phyloP scores from a whole-genome alignment of 2,329 filamentous ascomycete genomes.

The Hansfordia pulvinata region DNA sequence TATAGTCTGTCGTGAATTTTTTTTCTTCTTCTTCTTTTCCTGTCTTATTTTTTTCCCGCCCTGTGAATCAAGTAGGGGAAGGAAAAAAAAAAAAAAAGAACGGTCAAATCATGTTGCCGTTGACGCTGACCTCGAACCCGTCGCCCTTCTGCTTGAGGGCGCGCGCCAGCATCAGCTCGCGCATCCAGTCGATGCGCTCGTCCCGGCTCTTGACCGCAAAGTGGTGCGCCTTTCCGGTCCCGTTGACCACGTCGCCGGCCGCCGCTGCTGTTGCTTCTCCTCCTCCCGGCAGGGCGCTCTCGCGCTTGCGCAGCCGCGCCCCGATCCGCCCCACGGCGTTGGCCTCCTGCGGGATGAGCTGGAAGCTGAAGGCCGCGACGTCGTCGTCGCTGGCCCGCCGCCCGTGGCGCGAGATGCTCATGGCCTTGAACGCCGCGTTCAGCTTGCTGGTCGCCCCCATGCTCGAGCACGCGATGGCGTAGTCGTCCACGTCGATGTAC shows the following conservation, averaged over 20 bases:
- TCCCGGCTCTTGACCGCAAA: conserved; percentile 82
- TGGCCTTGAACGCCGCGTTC: conserved; percentile 72
- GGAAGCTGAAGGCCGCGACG: conserved; percentile 65
- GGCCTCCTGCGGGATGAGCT: conserved; percentile 63
- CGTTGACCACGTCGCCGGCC: conserved; percentile 35
- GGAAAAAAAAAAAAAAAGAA: conserved; percentile 2
- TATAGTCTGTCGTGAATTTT: conserved; percentile 5
- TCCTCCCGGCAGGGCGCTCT: conserved; percentile 26
- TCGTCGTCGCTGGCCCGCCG: conserved; percentile 36
- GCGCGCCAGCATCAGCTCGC: conserved; percentile 83
- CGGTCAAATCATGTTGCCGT: conserved; percentile 60
- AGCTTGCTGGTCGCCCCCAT: conserved; percentile 68
- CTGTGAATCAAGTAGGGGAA: conserved; percentile 4
- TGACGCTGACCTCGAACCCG: conserved; percentile 71
- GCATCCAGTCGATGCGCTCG: conserved; percentile 95
- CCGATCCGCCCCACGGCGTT: conserved; percentile 33
- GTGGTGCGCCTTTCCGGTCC: conserved; percentile 74
- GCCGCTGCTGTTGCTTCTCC: conserved; percentile 11
- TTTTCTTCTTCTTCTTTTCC: conserved; percentile 2
- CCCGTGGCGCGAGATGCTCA: conserved; percentile 44
- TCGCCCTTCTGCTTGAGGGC: conserved; percentile 73
- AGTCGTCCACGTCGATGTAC: conserved; percentile 79
- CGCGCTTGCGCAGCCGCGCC: conserved; percentile 36
- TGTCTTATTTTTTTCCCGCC: conserved; percentile 4
- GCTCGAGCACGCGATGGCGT: conserved; percentile 73